Evolutionary conservation across 495 filamentous ascomycete species (phyloP).

Genomic region (Aspergillus heteromorphus): DNA sequence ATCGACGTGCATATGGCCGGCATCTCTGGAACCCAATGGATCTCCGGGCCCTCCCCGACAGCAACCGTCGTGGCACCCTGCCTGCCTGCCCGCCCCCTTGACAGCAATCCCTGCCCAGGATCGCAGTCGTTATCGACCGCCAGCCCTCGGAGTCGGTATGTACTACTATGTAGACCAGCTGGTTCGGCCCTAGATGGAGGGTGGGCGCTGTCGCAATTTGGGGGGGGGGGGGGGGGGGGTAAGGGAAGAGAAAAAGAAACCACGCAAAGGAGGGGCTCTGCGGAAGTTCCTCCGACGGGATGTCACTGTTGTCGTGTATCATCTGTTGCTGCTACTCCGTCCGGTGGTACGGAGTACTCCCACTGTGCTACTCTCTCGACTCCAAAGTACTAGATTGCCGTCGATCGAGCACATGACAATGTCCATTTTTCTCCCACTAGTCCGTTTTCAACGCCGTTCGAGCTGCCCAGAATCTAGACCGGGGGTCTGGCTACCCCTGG

Average conservation of each 20-base stretch:
- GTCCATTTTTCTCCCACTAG: constrained; percentile 29
- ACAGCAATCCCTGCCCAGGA: neutral
- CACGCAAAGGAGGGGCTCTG: constrained; percentile 9
- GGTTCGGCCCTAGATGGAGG: neutral
- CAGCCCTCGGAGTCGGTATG: neutral
- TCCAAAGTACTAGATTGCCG: constrained; percentile 5
- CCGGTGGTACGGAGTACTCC: too few relatives aligned
- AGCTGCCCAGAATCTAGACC: constrained; percentile 27
- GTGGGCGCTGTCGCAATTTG: neutral
- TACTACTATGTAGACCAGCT: neutral
- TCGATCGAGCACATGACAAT: constrained; percentile 41
- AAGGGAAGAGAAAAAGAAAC: too few relatives aligned
- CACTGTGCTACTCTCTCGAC: too few relatives aligned
- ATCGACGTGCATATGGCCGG: neutral
- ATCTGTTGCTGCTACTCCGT: too few relatives aligned
- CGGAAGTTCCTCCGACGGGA: constrained; percentile 3
- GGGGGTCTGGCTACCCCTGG: constrained; percentile 19
- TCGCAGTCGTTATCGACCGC: neutral
- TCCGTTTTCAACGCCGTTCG: constrained; percentile 6
- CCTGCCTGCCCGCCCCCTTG: neutral
- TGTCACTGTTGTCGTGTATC: too few relatives aligned
- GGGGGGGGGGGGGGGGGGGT: too few relatives aligned
- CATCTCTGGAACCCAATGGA: neutral
- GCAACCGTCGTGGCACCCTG: neutral
- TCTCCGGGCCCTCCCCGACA: neutral